Base-by-base conservation (phyloP, 139 green algal species). In the Chlorella ohadii region DNA sequence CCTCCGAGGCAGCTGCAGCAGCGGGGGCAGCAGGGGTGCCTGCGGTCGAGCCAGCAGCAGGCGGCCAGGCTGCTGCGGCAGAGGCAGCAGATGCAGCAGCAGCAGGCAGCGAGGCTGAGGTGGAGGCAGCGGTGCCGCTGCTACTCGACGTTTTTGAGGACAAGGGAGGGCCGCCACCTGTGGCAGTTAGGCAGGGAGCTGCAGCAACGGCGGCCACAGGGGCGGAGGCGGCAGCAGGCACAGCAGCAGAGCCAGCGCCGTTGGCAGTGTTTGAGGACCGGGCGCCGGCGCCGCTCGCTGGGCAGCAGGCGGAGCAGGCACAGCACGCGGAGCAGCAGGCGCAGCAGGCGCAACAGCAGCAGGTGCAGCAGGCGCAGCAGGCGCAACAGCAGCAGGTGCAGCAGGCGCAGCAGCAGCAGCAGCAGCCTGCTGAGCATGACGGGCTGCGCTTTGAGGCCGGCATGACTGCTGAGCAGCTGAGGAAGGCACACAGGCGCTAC, bases 131-230 rank as follows among this genome's bases (percentile, higher is more conserved):
- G 1, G 55, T 20, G 55, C 31, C 55, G 6, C 38, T 73, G 59
- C 59, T 64, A 28, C n/a, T 83, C 27, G 61, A 83, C 15, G 84
- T 88, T 22, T 78, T 82, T 86, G 85, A 78, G 23, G 68, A 85
- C 63, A 51, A 47, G 72, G 82, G 34, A 28, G 74, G 33, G 36
- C 67, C 65, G 4, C 36, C 67, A 27, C 56, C 63, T 11, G 33
- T 25, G 11, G 79, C 38, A 57, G 79, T 1, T 4, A 19, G 59
- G 61, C 4, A 36, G 64, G 78, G 39, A 28, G 16, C 31, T 9
- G 47, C 5, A 39, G 61, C 23, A 28, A 2, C 36, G 28, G 23
- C 27, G 20, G 31, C 51, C 16, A 51, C 47, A 72, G 67, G 5
- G 7, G 44, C 39, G 57, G 19, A 12, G 25, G 81, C 33, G 9